Conservation (phyloP, 2,329 filamentous ascomycete genomes). For the Lasiodiplodia sp. region DNA sequence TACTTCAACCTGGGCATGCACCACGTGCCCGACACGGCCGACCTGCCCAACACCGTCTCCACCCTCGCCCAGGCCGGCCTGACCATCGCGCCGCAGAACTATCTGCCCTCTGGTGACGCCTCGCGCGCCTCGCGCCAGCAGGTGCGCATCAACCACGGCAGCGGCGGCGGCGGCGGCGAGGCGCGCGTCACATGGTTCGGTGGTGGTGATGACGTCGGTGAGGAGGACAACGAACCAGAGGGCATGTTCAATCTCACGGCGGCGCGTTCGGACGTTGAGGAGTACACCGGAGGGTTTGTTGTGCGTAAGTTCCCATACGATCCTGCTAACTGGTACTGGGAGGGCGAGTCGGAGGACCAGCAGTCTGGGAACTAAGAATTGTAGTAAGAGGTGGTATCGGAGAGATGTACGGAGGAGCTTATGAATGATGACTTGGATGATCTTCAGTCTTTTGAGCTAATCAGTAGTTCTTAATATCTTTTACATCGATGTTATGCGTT, state of each 20-base stretch:
- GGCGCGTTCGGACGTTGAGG: background rate
- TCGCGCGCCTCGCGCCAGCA: conserved; percentile 49
- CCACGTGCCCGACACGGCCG: conserved; percentile 53
- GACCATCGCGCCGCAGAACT: conserved; percentile 53
- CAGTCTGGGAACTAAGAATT: background rate
- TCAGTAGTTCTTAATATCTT: background rate
- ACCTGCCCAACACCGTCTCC: conserved; percentile 62
- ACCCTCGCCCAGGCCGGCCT: conserved; percentile 56
- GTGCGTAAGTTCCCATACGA: conserved; percentile 45
- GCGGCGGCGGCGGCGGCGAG: conserved; percentile 40
- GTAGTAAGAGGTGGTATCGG: background rate
- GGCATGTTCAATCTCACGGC: background rate
- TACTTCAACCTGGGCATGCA: conserved; percentile 63
- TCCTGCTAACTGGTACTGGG: conserved; percentile 11
- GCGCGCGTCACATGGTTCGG: conserved; percentile 44
- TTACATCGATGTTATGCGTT: background rate
- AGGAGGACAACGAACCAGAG: background rate
- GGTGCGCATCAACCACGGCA: conserved; percentile 48
- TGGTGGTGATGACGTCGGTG: too few species aligned
- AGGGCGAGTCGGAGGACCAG: background rate
- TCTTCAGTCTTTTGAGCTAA: background rate
- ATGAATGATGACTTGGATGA: background rate
- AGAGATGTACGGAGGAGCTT: background rate
- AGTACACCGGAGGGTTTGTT: conserved; percentile 40
- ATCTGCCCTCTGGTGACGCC: conserved; percentile 45